A percentile compares a stretch with the other conserved stretches of the same genome.
These are phyloP conservation scores for Schizothecium vesticola DNA, from an alignment of 495 filamentous ascomycete genomes.

Conservation along the genomic window DNA sequence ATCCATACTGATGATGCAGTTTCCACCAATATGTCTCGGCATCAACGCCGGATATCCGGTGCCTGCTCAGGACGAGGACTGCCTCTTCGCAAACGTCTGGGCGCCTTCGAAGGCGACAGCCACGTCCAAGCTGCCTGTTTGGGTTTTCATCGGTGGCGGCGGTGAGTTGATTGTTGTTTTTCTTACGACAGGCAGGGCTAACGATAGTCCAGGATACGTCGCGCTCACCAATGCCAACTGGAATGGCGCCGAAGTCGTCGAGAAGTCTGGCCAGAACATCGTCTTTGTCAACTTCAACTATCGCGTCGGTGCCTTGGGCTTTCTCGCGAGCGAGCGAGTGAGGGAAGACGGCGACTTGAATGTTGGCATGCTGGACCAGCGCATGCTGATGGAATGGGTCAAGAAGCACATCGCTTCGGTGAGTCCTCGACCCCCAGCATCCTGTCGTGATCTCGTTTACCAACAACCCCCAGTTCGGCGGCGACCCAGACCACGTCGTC, in stretches of 20 bases:
- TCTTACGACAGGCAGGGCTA: not conserved
- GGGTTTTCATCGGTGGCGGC: slow-evolving; percentile 72
- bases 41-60: slow-evolving; percentile 34
- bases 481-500: slow-evolving; percentile 64
- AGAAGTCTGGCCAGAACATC: slow-evolving; percentile 53
- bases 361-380: slow-evolving; percentile 67
- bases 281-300: slow-evolving; percentile 71
- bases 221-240: slow-evolving; percentile 58
- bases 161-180: slow-evolving; percentile 18
- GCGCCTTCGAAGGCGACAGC: slow-evolving; percentile 52
- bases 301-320: slow-evolving; percentile 69
- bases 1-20: slow-evolving; percentile 15
- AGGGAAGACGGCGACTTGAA: slow-evolving; percentile 53
- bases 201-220: slow-evolving; percentile 45
- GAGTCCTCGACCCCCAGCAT: not conserved
- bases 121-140: slow-evolving; percentile 56
- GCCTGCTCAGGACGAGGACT: slow-evolving; percentile 57
- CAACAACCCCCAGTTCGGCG: slow-evolving; percentile 53
- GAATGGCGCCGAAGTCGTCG: slow-evolving; percentile 57
- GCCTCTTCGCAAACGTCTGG: slow-evolving; percentile 71
- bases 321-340: slow-evolving; percentile 60
- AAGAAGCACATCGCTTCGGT: slow-evolving; percentile 55
- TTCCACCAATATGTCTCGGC: slow-evolving; percentile 49
- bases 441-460: not conserved
- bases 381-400: slow-evolving; percentile 65